Conservation (phyloP, 306 rosid genomes). For the Crotalaria pallida region DNA sequence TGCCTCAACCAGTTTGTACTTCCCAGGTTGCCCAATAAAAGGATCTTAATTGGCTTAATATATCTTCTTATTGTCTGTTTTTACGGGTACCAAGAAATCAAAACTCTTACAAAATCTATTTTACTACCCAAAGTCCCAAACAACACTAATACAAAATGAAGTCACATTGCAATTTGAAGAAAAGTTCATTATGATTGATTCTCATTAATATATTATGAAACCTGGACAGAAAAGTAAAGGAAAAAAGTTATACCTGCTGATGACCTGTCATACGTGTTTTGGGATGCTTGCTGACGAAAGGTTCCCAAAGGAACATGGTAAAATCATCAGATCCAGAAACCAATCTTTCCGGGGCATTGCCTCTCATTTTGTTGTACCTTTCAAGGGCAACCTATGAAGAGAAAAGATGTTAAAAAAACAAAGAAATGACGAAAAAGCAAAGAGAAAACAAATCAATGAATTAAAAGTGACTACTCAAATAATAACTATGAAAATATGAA, state of each 20-base stretch:
- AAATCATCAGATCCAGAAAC: slow-evolving; percentile 98
- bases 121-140: not conserved
- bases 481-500: not conserved
- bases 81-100: not conserved
- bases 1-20: not conserved
- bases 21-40: not conserved
- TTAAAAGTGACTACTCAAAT: not conserved
- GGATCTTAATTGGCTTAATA: not conserved
- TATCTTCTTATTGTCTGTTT: not conserved
- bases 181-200: slow-evolving; percentile 5
- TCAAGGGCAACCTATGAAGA: slow-evolving; percentile 76
- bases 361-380: slow-evolving; percentile 82
- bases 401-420: not conserved
- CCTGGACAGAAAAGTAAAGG: not conserved
- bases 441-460: not conserved
- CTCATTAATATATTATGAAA: not conserved
- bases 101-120: not conserved
- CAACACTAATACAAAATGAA: slow-evolving; percentile 5
- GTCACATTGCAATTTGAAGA: slow-evolving; percentile 15
- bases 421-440: not conserved
- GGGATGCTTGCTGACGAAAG: slow-evolving; percentile 76
- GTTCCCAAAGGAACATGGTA: slow-evolving; percentile 98
- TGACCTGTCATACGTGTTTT: slow-evolving; percentile 95
- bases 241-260: slow-evolving; percentile 60
- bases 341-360: slow-evolving; percentile 81